Conservation (phyloP, 345 rosid genomes). For the Lepidium sativum region DNA sequence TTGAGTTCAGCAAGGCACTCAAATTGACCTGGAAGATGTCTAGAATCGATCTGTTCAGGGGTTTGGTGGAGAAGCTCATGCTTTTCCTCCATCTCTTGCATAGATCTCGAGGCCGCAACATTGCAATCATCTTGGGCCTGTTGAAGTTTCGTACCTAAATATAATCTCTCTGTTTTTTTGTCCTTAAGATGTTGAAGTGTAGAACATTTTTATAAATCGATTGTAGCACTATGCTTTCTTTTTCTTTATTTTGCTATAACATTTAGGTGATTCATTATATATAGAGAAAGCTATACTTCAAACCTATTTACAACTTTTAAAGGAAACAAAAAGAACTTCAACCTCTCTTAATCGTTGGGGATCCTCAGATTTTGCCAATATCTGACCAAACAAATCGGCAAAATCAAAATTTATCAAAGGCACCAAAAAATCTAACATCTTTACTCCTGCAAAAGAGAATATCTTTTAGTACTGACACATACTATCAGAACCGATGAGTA, state of each 20-base stretch:
- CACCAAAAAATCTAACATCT: background rate
- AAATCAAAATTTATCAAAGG: background rate
- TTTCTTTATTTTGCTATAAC: too few species aligned
- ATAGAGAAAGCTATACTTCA: too few species aligned
- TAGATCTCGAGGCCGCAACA: background rate
- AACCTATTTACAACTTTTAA: background rate
- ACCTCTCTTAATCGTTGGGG: background rate
- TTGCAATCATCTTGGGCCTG: background rate
- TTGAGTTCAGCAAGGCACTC: background rate
- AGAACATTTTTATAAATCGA: too few species aligned
- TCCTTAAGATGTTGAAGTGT: too few species aligned
- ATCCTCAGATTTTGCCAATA: background rate
- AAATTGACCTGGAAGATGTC: background rate
- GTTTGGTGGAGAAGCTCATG: background rate
- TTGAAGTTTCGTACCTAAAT: background rate
- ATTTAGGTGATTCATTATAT: too few species aligned
- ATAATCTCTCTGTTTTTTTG: background rate
- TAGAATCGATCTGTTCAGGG: background rate
- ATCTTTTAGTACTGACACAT: background rate
- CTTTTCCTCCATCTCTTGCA: background rate
- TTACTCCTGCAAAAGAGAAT: too few species aligned
- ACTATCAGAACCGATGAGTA: background rate
- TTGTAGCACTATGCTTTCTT: too few species aligned
- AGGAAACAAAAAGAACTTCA: background rate
- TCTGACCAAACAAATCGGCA: background rate